These are phyloP conservation scores for Xylaria intraflava DNA, from an alignment of 495 filamentous ascomycete genomes.

Conservation along the genomic window DNA sequence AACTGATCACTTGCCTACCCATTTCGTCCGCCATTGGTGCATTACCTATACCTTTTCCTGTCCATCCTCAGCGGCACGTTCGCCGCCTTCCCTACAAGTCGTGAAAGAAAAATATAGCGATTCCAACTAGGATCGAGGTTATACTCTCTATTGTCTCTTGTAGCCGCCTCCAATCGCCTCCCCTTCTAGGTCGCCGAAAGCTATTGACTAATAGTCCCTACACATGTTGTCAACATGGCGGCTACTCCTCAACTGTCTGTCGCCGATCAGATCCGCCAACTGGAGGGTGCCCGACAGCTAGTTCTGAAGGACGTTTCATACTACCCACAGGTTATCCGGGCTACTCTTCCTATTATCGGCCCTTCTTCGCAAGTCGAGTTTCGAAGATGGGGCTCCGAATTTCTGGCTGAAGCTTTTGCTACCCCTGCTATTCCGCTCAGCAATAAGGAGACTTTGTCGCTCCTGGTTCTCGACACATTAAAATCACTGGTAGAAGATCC, in stretches of 20 bases:
- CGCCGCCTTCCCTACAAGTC: background rate
- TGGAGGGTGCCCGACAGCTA: conserved; percentile 79
- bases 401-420: conserved; percentile 92
- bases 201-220: conserved; percentile 1
- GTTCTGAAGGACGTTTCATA: conserved; percentile 74
- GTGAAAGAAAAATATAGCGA: background rate
- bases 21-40: background rate
- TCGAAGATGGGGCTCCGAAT: conserved; percentile 92
- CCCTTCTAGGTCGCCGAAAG: conserved; percentile 1
- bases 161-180: background rate
- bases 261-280: conserved; percentile 70
- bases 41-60: background rate
- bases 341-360: conserved; percentile 81
- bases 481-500: conserved; percentile 64
- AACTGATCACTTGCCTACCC: background rate
- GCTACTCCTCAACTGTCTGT: conserved; percentile 46
- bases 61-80: background rate
- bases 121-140: background rate
- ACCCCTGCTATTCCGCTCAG: conserved; percentile 64
- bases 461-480: conserved; percentile 66
- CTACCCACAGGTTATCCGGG: conserved; percentile 85
- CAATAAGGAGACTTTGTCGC: conserved; percentile 69
- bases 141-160: background rate
- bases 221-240: conserved; percentile 31
- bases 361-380: conserved; percentile 67